A percentile compares a stretch with the other conserved stretches of the same genome.
phyloP scores from a whole-genome alignment of 106 monocot genomes.

The Dendrobium nobile region DNA sequence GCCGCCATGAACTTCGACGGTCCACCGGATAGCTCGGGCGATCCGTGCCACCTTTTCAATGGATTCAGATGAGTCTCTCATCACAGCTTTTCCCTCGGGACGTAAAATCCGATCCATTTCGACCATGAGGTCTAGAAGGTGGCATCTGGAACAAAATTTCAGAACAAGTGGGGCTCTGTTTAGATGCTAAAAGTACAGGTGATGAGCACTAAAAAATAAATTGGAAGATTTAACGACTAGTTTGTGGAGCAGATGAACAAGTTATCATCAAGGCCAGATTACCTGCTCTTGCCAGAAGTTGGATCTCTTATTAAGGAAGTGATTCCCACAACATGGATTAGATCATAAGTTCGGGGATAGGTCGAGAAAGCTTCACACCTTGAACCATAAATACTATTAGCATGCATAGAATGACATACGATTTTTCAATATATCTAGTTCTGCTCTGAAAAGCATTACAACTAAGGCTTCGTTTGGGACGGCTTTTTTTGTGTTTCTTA shows the following conservation, averaged over 20 bases:
- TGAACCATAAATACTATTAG: neutral
- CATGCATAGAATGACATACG: neutral
- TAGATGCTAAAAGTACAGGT: neutral
- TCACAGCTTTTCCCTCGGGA: conserved; percentile 72
- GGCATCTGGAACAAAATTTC: conserved; percentile 47
- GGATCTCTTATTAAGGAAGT: conserved; percentile 55
- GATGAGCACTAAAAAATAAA: neutral
- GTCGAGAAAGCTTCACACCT: conserved; percentile 99
- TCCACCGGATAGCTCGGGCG: conserved; percentile 67
- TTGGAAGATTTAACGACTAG: too few relatives aligned
- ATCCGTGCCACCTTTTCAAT: conserved; percentile 56
- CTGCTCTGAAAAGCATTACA: neutral
- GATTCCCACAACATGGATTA: conserved; percentile 75
- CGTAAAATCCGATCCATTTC: conserved; percentile 93
- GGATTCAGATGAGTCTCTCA: conserved; percentile 48
- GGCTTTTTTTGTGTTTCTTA: too few relatives aligned
- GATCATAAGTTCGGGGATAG: conserved; percentile 94
- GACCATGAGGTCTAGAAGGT: conserved; percentile 78
- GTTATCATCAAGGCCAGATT: neutral
- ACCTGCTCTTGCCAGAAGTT: conserved; percentile 61
- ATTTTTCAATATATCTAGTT: neutral
- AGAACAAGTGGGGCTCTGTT: neutral
- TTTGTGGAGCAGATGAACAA: too few relatives aligned
- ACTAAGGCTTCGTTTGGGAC: too few relatives aligned
- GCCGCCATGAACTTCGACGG: conserved; percentile 29